phyloP scores from a whole-genome alignment of 2,329 filamentous ascomycete genomes.

The Neospermospora avenae region DNA sequence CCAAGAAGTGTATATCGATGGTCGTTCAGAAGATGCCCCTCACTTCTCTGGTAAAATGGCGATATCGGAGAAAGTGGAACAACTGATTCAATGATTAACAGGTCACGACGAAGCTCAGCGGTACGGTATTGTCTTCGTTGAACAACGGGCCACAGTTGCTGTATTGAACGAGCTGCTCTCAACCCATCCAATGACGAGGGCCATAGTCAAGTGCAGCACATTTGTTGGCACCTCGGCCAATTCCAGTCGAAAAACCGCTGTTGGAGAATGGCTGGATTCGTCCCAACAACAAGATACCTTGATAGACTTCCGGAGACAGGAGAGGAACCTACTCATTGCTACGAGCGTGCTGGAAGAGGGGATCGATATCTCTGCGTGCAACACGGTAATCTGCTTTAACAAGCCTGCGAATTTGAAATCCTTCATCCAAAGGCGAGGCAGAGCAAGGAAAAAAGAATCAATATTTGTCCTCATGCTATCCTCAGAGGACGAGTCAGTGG shows the following conservation, averaged over 20 bases:
- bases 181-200: no score
- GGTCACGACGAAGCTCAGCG: no score
- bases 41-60: no score
- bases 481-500: no score
- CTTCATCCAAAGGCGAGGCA: conserved; percentile 62
- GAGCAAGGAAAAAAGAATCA: conserved; percentile 55
- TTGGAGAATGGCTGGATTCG: conserved; percentile 40
- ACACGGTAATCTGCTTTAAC: conserved; percentile 63
- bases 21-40: no score
- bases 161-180: no score
- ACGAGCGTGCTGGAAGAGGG: conserved; percentile 64
- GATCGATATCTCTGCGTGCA: conserved; percentile 62
- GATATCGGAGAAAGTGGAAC: no score
- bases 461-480: conserved; percentile 41
- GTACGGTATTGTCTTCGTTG: no score
- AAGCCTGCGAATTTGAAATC: conserved; percentile 58
- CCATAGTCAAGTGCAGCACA: no score
- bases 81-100: no score
- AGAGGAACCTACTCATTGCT: conserved; percentile 53
- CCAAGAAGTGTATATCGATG: no score
- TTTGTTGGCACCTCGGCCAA: conserved; percentile 37
- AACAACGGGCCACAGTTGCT: no score
- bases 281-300: conserved; percentile 38
- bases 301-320: conserved; percentile 50
- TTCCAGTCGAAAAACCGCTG: conserved; percentile 37